Evolutionary conservation across 2,329 filamentous ascomycete genomes (phyloP).

Genomic region (Fusarium liriodendri): DNA sequence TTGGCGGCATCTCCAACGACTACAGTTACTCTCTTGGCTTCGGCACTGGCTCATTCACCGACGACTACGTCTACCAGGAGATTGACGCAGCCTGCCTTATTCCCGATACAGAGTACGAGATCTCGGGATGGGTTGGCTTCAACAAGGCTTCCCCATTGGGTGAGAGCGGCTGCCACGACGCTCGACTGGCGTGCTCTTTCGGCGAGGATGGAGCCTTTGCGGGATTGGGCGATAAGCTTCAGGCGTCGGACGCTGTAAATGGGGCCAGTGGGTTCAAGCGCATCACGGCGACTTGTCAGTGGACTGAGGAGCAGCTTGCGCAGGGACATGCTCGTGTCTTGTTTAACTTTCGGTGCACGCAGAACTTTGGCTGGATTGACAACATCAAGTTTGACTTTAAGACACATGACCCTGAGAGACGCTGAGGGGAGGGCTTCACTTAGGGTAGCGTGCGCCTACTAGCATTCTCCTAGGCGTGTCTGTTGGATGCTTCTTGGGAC

Average conservation of each 20-base stretch:
- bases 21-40: neutral
- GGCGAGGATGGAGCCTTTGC: neutral
- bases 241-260: neutral
- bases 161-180: neutral
- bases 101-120: neutral
- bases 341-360: neutral
- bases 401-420: neutral
- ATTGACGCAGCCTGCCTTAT: neutral
- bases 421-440: neutral
- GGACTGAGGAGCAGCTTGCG: neutral
- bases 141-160: neutral
- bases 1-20: neutral
- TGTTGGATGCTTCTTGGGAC: neutral
- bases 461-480: neutral
- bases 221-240: neutral
- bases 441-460: neutral
- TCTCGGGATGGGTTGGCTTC: neutral
- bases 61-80: neutral
- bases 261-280: neutral
- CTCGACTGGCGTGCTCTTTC: neutral
- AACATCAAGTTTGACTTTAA: neutral
- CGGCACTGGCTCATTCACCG: neutral
- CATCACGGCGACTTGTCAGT: neutral
- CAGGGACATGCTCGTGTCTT: neutral
- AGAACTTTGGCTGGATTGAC: neutral